Evolutionary conservation across 345 rosid genomes (phyloP), one percentile per base, ranked within the genome.

Genomic region (Euphorbia lathyris): DNA sequence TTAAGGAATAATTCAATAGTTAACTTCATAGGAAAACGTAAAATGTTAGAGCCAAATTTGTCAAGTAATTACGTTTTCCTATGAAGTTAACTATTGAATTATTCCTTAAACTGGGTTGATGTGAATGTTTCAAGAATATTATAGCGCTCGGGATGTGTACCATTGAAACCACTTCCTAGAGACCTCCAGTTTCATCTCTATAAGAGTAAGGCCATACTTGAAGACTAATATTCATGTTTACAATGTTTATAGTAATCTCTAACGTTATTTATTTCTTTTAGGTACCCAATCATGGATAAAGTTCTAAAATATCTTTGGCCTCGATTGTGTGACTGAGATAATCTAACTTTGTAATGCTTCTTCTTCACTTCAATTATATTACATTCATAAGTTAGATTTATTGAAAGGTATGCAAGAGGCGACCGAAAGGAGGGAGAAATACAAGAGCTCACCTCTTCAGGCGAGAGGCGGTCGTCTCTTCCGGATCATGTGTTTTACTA

Each of bases 101-200:
- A 0, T 25, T 62, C 36, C 17, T 43, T 12, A 17, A 30, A 72
- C 19, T 45, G 90, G 98, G 93, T 90, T 71, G 93, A 88, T 61
- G 76, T 80, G n/a, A 88, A 93, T 80, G 93, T 93, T 32, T 91
- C 75, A 14, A 85, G 95, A 5, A 86, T 88, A 67, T 83, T 84
- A 2, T 87, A 90, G 51, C 87, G 96, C 2, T 79, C 90, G 48
- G 95, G 93, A 63, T 88, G 95, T 96, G 89, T 87, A 62, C 97
- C 95, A 14, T 82, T 90, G 27, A 75, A 86, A 71, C 84, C 89
- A 48, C 74, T 88, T 3, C 86, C 95, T 4, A 83, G 74, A 69
- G 71, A 72, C 45, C 77, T 88, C 65, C 85, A 86, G 29, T 19
- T 92, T 20, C 95, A 92, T 74, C 86, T 82, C n/a, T 92, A 38